Conservation (phyloP, 192 early-diverging fungal genomes). For the Entomortierella parvispora region DNA sequence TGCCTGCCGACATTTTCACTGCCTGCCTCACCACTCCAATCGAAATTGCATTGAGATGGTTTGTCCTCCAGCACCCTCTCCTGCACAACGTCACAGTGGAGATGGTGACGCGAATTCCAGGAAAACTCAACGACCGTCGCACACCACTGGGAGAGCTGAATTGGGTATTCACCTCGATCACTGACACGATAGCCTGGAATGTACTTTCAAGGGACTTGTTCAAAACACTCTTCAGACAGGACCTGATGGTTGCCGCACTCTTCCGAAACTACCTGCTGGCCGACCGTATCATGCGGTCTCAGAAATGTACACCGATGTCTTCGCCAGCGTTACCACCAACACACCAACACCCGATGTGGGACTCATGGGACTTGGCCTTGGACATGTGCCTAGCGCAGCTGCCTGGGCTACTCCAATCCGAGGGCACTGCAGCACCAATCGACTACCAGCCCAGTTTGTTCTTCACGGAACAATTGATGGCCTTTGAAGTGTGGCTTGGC, state of each 20-base stretch:
- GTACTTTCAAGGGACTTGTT: conserved; percentile 90
- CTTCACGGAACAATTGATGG: conserved; percentile 96
- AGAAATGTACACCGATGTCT: conserved; percentile 92
- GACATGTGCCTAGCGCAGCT: conserved; percentile 94
- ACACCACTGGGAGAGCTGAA: conserved; percentile 97
- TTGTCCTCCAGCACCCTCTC: conserved; percentile 87
- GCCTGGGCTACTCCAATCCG: conserved; percentile 74
- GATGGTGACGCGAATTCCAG: conserved; percentile 89
- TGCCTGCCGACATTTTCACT: conserved; percentile 98
- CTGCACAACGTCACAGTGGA: conserved; percentile 80
- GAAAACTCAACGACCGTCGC: conserved; percentile 87
- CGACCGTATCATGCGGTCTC: conserved; percentile 94
- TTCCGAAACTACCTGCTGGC: conserved; percentile 97
- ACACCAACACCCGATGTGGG: conserved; percentile 97
- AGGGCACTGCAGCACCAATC: conserved; percentile 48
- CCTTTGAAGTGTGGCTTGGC: conserved; percentile 96
- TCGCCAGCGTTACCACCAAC: conserved; percentile 87
- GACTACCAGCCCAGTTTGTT: conserved; percentile 88
- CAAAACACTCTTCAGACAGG: conserved; percentile 91
- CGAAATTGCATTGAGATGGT: conserved; percentile 92
- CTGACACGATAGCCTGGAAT: conserved; percentile 98
- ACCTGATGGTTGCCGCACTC: conserved; percentile 92
- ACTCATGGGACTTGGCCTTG: conserved; percentile 93
- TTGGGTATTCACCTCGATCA: conserved; percentile 99
- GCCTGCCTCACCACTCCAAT: conserved; percentile 96